These are phyloP conservation scores for Lentinula edodes DNA, from an alignment of 768 basidiomycete genomes.

Conservation along the genomic window DNA sequence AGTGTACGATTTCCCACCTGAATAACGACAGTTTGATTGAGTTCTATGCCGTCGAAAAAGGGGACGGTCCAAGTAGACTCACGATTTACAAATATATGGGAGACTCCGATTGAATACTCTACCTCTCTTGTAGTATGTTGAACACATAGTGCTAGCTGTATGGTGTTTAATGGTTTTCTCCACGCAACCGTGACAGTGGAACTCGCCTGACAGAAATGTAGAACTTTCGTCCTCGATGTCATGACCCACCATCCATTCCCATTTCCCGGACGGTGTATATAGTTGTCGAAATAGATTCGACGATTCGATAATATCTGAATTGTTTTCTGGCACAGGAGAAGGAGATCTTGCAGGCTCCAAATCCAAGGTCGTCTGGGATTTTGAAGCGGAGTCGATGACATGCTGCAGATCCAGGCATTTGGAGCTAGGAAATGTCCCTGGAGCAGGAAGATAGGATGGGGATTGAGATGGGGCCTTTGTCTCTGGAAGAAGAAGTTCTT, in stretches of 20 bases:
- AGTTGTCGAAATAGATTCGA: slow-evolving; percentile 7
- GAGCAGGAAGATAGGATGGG: background rate
- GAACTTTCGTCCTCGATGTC: slow-evolving; percentile 11
- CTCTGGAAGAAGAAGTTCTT: background rate
- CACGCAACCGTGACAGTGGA: background rate
- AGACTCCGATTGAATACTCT: slow-evolving; percentile 19
- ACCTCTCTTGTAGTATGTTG: slow-evolving; percentile 30
- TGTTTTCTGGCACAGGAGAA: background rate
- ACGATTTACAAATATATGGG: slow-evolving; percentile 32
- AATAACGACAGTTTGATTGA: background rate
- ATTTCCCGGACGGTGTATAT: slow-evolving; percentile 14
- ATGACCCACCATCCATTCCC: slow-evolving; percentile 14
- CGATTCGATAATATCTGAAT: background rate
- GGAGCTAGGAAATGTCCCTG: background rate
- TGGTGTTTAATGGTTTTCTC: background rate
- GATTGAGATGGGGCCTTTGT: background rate
- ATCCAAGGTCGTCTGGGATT: background rate
- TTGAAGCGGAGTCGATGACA: background rate
- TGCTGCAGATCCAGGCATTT: background rate
- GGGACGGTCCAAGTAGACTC: slow-evolving; percentile 8
- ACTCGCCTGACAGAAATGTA: slow-evolving; percentile 13
- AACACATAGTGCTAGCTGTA: slow-evolving; percentile 29
- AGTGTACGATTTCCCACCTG: slow-evolving; percentile 14
- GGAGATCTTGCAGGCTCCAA: background rate
- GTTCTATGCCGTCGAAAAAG: background rate